Percentiles rank a stretch among this genome's conserved stretches.
Evolutionary conservation across 2,329 filamentous ascomycete species (phyloP).

Genomic region (Aspergillus calidoustus): DNA sequence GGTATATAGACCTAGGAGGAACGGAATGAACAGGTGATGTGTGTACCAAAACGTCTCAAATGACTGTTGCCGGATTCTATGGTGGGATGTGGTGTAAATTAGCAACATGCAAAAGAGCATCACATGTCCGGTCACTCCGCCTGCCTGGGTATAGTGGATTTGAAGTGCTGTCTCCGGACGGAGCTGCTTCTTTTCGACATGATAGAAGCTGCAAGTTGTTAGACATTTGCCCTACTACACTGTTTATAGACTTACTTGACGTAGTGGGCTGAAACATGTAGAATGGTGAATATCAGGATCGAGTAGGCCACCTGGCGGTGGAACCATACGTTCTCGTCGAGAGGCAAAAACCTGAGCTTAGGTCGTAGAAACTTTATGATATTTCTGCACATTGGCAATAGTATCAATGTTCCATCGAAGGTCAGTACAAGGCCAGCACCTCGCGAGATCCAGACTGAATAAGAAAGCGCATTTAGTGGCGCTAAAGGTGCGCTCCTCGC

Average conservation of each 20-base stretch:
- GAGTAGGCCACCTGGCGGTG: slow-evolving; percentile 93
- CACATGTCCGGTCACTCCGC: slow-evolving; percentile 92
- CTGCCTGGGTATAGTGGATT: slow-evolving; percentile 88
- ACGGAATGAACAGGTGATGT: slow-evolving; percentile 97
- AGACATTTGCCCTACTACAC: slow-evolving; percentile 21
- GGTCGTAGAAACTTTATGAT: slow-evolving; percentile 82
- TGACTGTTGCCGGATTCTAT: slow-evolving; percentile 91
- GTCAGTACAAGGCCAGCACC: slow-evolving; percentile 86
- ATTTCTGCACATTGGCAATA: slow-evolving; percentile 94
- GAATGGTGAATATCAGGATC: slow-evolving; percentile 77
- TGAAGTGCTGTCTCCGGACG: slow-evolving; percentile 79
- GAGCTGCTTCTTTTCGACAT: slow-evolving; percentile 84
- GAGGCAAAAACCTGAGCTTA: slow-evolving; percentile 82
- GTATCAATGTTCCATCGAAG: slow-evolving; percentile 82
- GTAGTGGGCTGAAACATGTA: slow-evolving; percentile 83
- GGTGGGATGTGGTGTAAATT: slow-evolving; percentile 95
- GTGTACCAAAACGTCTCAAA: slow-evolving; percentile 99
- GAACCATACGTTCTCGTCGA: slow-evolving; percentile 98
- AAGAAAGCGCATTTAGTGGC: slow-evolving; percentile 78
- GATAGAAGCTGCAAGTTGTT: slow-evolving; percentile 75
- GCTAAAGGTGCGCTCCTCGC: slow-evolving; percentile 68
- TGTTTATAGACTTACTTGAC: slow-evolving; percentile 71
- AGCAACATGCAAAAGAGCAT: slow-evolving; percentile 99
- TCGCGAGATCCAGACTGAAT: slow-evolving; percentile 94
- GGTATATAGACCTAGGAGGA: slow-evolving; percentile 90